Percentiles rank a stretch among this genome's conserved stretches.
phyloP scores from a whole-genome alignment of 306 rosid species.

The Castanospermum australe region DNA sequence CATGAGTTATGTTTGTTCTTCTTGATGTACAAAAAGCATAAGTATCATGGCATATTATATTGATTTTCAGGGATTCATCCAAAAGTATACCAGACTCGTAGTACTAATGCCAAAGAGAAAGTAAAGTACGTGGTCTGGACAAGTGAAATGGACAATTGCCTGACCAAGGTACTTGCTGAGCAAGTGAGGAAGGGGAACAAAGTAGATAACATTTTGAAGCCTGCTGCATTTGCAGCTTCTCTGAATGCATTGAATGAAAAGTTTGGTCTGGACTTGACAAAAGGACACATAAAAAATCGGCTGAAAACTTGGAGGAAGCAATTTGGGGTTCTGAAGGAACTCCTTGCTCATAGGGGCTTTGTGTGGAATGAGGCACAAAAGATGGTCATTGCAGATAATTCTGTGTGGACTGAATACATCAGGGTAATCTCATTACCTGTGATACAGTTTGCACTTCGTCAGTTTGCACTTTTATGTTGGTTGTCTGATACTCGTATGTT shows the following conservation, averaged over 20 bases:
- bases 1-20: constrained; percentile 4
- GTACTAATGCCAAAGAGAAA: constrained; percentile 50
- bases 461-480: background rate
- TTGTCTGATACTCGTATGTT: constrained; percentile 31
- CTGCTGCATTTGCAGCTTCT: constrained; percentile 52
- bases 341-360: constrained; percentile 55
- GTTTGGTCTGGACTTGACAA: constrained; percentile 41
- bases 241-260: constrained; percentile 46
- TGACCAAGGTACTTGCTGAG: constrained; percentile 45
- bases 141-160: constrained; percentile 55
- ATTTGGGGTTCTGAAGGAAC: constrained; percentile 52
- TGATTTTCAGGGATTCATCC: constrained; percentile 45
- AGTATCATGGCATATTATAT: background rate
- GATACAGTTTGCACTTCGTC: background rate
- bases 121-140: constrained; percentile 50
- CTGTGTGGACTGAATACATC: constrained; percentile 58
- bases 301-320: constrained; percentile 65
- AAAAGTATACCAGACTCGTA: constrained; percentile 37
- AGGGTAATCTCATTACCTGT: constrained; percentile 34
- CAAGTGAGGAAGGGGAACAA: constrained; percentile 53
- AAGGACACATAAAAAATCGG: constrained; percentile 52
- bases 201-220: constrained; percentile 50
- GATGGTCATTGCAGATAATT: constrained; percentile 54
- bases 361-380: constrained; percentile 52
- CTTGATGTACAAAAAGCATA: constrained; percentile 10